Conservation (phyloP, 1,284 basidiomycete genomes). For the Paramarasmius palmivorus region DNA sequence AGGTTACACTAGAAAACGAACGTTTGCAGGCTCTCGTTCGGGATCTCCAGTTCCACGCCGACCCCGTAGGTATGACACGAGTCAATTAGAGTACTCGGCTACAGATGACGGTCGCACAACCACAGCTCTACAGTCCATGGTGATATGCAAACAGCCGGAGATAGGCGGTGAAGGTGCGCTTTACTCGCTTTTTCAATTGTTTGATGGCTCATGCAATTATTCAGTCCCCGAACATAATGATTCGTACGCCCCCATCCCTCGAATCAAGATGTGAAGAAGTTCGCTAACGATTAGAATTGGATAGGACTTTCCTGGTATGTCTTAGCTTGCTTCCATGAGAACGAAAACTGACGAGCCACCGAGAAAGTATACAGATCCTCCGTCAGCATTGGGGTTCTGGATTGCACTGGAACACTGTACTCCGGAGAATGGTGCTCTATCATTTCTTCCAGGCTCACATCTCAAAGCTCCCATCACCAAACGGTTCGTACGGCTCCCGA, state of each 20-base stretch:
- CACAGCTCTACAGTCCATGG: conserved; percentile 89
- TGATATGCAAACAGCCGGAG: conserved; percentile 87
- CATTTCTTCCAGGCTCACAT: conserved; percentile 92
- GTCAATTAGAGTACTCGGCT: neutral
- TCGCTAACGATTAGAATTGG: neutral
- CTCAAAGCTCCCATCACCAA: conserved; percentile 69
- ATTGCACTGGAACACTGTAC: conserved; percentile 91
- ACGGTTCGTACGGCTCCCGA: conserved; percentile 77
- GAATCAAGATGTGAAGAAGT: neutral
- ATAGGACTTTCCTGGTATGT: conserved; percentile 71
- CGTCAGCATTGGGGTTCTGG: conserved; percentile 93
- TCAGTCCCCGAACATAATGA: conserved; percentile 79
- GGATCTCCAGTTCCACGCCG: conserved; percentile 77
- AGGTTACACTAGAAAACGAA: conserved; percentile 77
- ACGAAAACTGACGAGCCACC: conserved; percentile 5
- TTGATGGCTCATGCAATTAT: neutral
- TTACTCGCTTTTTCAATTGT: conserved; percentile 3
- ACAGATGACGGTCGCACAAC: neutral
- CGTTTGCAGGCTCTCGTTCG: conserved; percentile 65
- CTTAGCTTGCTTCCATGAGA: neutral
- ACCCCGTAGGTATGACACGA: conserved; percentile 72
- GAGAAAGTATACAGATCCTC: conserved; percentile 85
- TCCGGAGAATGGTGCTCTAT: conserved; percentile 82
- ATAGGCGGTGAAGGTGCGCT: conserved; percentile 84
- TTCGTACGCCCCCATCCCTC: conserved; percentile 55